Evolutionary conservation across 306 rosid species (phyloP).

Genomic region (Prunus armeniaca): DNA sequence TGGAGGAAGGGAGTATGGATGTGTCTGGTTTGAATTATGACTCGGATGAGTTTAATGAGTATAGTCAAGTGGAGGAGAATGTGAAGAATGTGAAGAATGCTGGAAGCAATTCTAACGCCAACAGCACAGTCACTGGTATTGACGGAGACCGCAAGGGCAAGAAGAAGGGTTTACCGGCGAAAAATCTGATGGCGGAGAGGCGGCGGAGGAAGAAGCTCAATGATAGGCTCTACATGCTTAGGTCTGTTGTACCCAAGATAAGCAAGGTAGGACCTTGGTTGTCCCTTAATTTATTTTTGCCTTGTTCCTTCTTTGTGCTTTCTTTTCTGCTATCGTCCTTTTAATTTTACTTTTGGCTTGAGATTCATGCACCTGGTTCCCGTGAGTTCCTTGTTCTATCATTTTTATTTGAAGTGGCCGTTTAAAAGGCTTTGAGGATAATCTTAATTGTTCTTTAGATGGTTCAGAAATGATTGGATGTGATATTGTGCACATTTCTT

Average conservation of each 20-base stretch:
- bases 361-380: neutral
- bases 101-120: conserved; percentile 41
- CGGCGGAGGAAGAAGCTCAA: conserved; percentile 93
- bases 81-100: conserved; percentile 36
- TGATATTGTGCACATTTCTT: no score
- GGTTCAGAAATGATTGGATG: no score
- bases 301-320: neutral
- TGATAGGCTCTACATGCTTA: conserved; percentile 89
- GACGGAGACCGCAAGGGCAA: conserved; percentile 70
- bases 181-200: conserved; percentile 96
- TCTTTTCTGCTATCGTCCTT: neutral
- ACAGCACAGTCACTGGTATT: conserved; percentile 41
- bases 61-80: conserved; percentile 35
- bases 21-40: conserved; percentile 64
- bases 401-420: neutral
- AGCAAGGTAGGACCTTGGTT: conserved; percentile 65
- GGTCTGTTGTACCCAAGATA: conserved; percentile 95
- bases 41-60: conserved; percentile 57
- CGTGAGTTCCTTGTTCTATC: neutral
- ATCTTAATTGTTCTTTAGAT: neutral
- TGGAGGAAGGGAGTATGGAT: conserved; percentile 47
- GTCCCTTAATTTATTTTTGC: neutral
- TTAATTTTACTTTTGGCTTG: neutral
- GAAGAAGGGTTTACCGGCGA: conserved; percentile 85
- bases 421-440: neutral